phyloP scores from a whole-genome alignment of 192 early-diverging fungal species.

The Mortierella antarctica region DNA sequence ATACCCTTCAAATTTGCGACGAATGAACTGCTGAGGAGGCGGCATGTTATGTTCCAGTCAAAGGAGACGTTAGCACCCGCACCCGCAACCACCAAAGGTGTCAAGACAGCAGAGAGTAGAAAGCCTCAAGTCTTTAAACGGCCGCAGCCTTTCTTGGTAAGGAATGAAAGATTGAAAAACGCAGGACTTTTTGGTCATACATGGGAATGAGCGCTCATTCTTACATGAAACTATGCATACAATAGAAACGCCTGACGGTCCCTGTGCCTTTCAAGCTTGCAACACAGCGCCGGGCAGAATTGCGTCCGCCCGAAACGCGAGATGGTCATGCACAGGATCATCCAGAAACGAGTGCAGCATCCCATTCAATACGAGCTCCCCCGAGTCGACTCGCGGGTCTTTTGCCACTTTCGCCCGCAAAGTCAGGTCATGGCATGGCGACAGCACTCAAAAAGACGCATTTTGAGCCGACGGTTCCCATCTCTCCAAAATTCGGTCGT shows the following conservation, averaged over 20 bases:
- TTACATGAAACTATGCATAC: not conserved
- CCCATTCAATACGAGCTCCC: not conserved
- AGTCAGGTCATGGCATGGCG: not conserved
- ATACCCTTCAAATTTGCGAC: constrained; percentile 33
- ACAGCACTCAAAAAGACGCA: not conserved
- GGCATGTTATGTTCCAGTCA: constrained; percentile 25
- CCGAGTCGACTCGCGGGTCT: constrained; percentile 30
- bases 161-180: not conserved
- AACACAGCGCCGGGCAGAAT: constrained; percentile 36
- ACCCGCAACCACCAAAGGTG: not conserved
- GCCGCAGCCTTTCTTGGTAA: constrained; percentile 16
- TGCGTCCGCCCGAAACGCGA: not conserved
- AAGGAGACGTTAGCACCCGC: not conserved
- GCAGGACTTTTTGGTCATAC: not conserved
- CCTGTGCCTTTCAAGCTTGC: constrained; percentile 30
- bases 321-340: not conserved
- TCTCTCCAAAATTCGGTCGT: constrained; percentile 34
- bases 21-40: constrained; percentile 23
- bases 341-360: not conserved
- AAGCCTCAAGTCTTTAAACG: not conserved
- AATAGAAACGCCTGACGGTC: constrained; percentile 25
- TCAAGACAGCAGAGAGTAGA: not conserved
- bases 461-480: constrained; percentile 23
- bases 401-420: constrained; percentile 7
- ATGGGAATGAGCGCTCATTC: not conserved